Percentiles rank a stretch among this genome's conserved stretches.
Conservation (phyloP, 257 asterid genomes). For the Salvia hispanica region DNA sequence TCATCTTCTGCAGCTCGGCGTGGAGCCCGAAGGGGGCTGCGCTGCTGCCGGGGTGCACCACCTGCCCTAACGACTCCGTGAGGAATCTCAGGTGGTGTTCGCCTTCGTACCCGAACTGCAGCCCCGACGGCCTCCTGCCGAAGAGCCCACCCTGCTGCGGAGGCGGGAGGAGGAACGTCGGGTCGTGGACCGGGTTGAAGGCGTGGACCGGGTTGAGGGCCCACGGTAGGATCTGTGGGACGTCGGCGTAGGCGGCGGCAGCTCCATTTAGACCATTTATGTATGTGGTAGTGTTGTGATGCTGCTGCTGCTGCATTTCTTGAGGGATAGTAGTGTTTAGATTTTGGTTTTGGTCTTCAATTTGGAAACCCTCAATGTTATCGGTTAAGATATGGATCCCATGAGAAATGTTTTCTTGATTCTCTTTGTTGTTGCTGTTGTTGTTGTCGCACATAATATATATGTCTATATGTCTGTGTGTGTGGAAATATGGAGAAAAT, state of each 20-base stretch:
- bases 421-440: conserved; percentile 36
- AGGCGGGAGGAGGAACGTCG: conserved; percentile 46
- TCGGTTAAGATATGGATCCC: conserved; percentile 26
- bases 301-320: conserved; percentile 42
- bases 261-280: conserved; percentile 18
- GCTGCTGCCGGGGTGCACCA: conserved; percentile 32
- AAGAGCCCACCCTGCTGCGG: conserved; percentile 45
- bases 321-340: conserved; percentile 24
- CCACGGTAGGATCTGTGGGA: conserved; percentile 72
- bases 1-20: conserved; percentile 89
- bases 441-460: conserved; percentile 45
- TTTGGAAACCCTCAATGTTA: conserved; percentile 50
- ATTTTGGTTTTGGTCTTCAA: conserved; percentile 32
- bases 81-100: conserved; percentile 47
- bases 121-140: conserved; percentile 41
- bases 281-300: conserved; percentile 28
- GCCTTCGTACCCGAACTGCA: conserved; percentile 47
- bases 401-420: conserved; percentile 31
- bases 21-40: conserved; percentile 76
- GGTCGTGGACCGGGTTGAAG: conserved; percentile 21
- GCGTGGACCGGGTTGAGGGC: conserved; percentile 56
- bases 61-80: conserved; percentile 53
- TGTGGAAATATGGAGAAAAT: not conserved
- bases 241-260: conserved; percentile 34
- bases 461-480: not conserved